Percentiles rank a stretch among this genome's conserved stretches.
Evolutionary conservation across 306 rosid genomes (phyloP).

Genomic region (Myrica gale): DNA sequence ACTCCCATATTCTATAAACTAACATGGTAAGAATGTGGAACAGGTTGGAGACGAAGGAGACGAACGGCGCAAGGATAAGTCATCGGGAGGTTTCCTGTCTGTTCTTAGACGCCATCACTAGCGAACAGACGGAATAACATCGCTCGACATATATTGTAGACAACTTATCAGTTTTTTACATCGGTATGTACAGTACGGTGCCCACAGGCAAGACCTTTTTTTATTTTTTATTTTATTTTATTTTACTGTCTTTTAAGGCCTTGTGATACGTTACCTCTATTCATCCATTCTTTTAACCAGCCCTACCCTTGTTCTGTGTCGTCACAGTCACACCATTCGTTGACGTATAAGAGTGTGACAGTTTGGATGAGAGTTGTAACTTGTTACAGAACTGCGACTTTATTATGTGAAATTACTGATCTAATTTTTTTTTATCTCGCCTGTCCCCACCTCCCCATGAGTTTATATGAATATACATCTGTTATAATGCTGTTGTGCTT

Average conservation of each 20-base stretch:
- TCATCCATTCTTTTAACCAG: slow-evolving; percentile 28
- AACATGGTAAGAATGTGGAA: slow-evolving; percentile 12
- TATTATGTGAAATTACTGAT: slow-evolving; percentile 1
- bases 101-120: slow-evolving; percentile 67
- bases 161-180: slow-evolving; percentile 22
- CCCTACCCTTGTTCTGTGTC: slow-evolving; percentile 7
- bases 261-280: neutral
- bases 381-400: slow-evolving; percentile 15
- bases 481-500: no score
- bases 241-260: neutral
- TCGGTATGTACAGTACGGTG: slow-evolving; percentile 47
- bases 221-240: neutral
- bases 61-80: slow-evolving; percentile 54
- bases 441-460: neutral
- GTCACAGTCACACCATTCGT: neutral
- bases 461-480: neutral
- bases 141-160: slow-evolving; percentile 23
- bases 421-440: neutral
- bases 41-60: slow-evolving; percentile 78
- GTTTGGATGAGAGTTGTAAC: slow-evolving; percentile 29
- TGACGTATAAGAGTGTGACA: slow-evolving; percentile 9
- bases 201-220: slow-evolving; percentile 14
- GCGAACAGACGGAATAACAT: slow-evolving; percentile 22
- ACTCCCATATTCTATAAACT: neutral
- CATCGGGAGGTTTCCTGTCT: slow-evolving; percentile 62